Base-by-base conservation (phyloP, 164 flowering plant species). In the Magnolia kwangsiensis region DNA sequence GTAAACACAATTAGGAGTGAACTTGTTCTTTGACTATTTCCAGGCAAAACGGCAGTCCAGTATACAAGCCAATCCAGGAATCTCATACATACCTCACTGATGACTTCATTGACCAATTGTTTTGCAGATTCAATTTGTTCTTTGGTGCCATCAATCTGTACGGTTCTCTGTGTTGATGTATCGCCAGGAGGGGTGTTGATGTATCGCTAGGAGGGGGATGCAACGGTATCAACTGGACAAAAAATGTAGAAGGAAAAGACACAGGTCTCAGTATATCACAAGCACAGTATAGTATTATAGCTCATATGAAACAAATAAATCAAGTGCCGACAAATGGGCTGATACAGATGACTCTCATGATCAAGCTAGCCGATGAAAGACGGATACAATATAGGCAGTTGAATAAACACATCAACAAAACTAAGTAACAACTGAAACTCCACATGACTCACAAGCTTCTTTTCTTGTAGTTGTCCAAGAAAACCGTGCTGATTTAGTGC, bases 131-230 rank as follows among this genome's bases (percentile, higher is more conserved):
- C 97, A 81, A 95, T 88, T 78, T 92, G 97, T 73, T 92, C 98
- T 69, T 74, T 82, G 11, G 91, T 83, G n/a, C 98, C 97, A 80
- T 89, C 90, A 16, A 95, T 86, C 66, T 93, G 87, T 7, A 92
- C 77, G 8, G 89, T 86, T 73, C 98, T 86, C 73, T 93, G 95
- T 0, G 77, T 81, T 20, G 98, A 87, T 58, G 89, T 83, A 79
- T 93, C 98, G 67, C 98, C 98, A 19, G 94, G 97, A 4, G 98
- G 98, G n/a, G n/a, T n/a, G n/a, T n/a, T n/a, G n/a, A n/a, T n/a
- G n/a, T n/a, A n/a, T n/a, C n/a, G n/a, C n/a, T n/a, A n/a, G n/a
- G n/a, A n/a, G n/a, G n/a, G 18, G 88, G 88, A 77, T 89, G 97
- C 80, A 94, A 78, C n/a, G 96, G 96, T 72, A 94, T 90, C 37